Percentiles rank a stretch among this genome's conserved stretches.
phyloP scores from a whole-genome alignment of 1,284 basidiomycete genomes.

The Cutaneotrichosporon sp. region DNA sequence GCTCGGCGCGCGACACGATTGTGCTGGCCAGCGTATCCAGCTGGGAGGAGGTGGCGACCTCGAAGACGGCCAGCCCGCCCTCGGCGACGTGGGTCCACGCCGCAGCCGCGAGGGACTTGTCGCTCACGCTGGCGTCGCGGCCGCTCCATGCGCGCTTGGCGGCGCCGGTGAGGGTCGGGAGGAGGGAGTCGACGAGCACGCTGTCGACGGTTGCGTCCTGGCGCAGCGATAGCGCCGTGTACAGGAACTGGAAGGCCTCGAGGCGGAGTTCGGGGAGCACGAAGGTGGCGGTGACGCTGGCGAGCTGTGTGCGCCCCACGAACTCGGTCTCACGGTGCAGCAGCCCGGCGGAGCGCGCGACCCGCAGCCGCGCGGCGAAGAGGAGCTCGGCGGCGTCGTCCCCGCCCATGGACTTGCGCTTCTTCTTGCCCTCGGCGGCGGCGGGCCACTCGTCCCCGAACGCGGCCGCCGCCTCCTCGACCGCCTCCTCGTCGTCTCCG shows the following conservation, averaged over 20 bases:
- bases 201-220: conserved; percentile 9
- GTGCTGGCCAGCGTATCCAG: conserved; percentile 17
- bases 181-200: conserved; percentile 17
- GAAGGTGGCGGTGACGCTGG: not conserved
- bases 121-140: conserved; percentile 15
- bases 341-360: conserved; percentile 16
- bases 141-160: conserved; percentile 16
- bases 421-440: conserved; percentile 16
- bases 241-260: conserved; percentile 20
- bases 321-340: conserved; percentile 9
- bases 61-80: conserved; percentile 27
- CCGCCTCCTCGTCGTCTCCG: conserved; percentile 20
- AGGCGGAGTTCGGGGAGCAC: conserved; percentile 19
- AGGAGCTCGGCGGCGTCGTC: conserved; percentile 14
- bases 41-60: conserved; percentile 16
- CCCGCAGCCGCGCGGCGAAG: conserved; percentile 18
- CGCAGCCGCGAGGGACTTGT: conserved; percentile 21
- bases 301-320: not conserved
- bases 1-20: conserved; percentile 7
- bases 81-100: conserved; percentile 30
- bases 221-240: conserved; percentile 17
- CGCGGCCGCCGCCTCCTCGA: conserved; percentile 14
- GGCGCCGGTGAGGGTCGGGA: conserved; percentile 9
- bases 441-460: conserved; percentile 15
- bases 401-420: conserved; percentile 13